Evolutionary conservation across 306 rosid genomes (phyloP).

Genomic region (Cicer judaicum): DNA sequence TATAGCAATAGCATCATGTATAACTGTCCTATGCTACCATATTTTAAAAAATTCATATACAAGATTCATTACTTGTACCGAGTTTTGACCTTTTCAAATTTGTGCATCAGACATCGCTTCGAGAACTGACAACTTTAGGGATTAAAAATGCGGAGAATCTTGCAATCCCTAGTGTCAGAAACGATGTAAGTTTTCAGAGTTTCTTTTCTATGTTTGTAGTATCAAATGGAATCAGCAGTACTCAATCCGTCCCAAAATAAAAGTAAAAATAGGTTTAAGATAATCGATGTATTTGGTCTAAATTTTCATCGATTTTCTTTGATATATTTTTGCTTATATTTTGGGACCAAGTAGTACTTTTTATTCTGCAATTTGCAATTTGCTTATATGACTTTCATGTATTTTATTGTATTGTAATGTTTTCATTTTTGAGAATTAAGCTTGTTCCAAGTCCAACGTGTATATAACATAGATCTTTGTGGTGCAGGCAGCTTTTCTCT

Average conservation of each 20-base stretch:
- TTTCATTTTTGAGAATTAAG: background rate
- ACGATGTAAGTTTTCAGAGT: conserved; percentile 66
- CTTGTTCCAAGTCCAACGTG: conserved; percentile 31
- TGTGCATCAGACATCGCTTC: conserved; percentile 72
- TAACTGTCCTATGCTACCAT: conserved; percentile 47
- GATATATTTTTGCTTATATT: too few species aligned
- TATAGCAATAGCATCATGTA: conserved; percentile 39
- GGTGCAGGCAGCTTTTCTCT: conserved; percentile 92
- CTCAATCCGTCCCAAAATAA: too few species aligned
- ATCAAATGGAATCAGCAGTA: conserved; percentile 2
- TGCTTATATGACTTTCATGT: conserved; percentile 12
- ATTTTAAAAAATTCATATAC: background rate
- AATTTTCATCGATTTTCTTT: too few species aligned
- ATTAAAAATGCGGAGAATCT: conserved; percentile 90
- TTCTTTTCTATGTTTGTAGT: background rate
- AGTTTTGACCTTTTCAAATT: conserved; percentile 47
- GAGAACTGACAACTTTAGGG: conserved; percentile 87
- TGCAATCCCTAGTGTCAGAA: conserved; percentile 95
- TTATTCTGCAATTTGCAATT: conserved; percentile 14
- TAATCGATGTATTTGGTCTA: too few species aligned
- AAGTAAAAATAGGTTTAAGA: too few species aligned
- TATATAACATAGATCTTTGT: conserved; percentile 41
- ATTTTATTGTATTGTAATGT: background rate
- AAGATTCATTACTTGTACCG: conserved; percentile 17
- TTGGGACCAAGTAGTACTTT: background rate